Conservation (phyloP, 2,329 filamentous ascomycete species). For the Alternaria viburni region DNA sequence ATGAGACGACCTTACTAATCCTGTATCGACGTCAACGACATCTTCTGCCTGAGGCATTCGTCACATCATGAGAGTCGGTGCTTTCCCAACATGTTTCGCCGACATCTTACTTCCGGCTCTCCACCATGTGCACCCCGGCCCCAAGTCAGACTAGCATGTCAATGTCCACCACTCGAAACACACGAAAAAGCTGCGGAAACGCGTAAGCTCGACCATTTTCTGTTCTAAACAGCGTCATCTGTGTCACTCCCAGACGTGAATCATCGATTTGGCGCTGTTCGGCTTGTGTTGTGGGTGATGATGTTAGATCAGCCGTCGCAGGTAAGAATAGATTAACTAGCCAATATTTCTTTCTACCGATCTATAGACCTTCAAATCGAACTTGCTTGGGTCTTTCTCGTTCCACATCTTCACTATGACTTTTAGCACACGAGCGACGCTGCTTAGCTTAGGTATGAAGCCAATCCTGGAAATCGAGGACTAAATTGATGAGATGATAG, state of each 20-base stretch:
- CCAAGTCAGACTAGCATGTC: constrained; percentile 10
- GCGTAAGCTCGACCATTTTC: constrained; percentile 29
- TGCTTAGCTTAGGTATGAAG: constrained; percentile 23
- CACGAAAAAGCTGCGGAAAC: constrained; percentile 22
- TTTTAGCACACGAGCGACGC: constrained; percentile 3
- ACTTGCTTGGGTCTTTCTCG: not conserved
- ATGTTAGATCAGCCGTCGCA: constrained; percentile 4
- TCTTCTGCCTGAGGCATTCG: constrained; percentile 2
- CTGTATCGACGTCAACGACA: constrained; percentile 7
- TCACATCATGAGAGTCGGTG: constrained; percentile 18
- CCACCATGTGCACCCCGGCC: constrained; percentile 26
- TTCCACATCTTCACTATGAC: constrained; percentile 12
- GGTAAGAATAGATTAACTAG: constrained; percentile 10
- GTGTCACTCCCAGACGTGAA: constrained; percentile 16
- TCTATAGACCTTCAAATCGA: not conserved
- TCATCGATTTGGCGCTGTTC: constrained; percentile 9
- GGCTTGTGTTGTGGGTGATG: constrained; percentile 10
- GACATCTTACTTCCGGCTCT: constrained; percentile 40
- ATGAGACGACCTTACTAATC: not conserved
- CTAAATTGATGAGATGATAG: constrained; percentile 7
- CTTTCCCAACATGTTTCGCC: constrained; percentile 28
- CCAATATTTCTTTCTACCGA: not conserved
- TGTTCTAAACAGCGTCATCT: constrained; percentile 19
- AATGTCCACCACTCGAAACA: constrained; percentile 24
- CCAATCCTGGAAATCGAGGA: not conserved